Conservation (phyloP, 495 filamentous ascomycete genomes). For the Articulospora tetracladia region DNA sequence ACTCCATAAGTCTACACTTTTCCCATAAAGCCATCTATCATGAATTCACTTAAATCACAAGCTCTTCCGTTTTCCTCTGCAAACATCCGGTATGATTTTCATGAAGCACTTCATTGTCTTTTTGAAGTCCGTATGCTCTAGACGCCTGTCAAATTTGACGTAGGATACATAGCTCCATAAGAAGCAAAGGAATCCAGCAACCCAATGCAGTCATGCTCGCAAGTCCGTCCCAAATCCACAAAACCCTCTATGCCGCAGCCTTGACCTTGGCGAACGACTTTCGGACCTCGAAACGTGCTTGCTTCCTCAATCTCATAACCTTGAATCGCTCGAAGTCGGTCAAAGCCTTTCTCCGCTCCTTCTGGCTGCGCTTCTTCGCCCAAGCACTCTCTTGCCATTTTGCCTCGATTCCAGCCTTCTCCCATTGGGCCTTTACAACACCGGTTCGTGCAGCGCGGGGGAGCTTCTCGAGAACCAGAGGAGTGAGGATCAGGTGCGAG, state of each 20-base stretch:
- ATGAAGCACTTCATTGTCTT: slow-evolving; percentile 22
- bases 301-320: slow-evolving; percentile 96
- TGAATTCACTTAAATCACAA: not conserved
- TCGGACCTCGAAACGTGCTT: slow-evolving; percentile 93
- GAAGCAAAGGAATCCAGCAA: slow-evolving; percentile 32
- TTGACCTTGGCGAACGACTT: slow-evolving; percentile 60
- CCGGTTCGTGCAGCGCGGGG: slow-evolving; percentile 82
- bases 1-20: too few species aligned
- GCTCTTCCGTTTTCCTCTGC: not conserved
- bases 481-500: slow-evolving; percentile 79
- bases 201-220: slow-evolving; percentile 27
- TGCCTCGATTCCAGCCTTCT: slow-evolving; percentile 77
- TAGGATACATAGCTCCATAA: slow-evolving; percentile 28
- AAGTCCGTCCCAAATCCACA: slow-evolving; percentile 20
- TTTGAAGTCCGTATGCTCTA: slow-evolving; percentile 30
- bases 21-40: too few species aligned
- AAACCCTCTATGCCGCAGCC: slow-evolving; percentile 20
- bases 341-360: slow-evolving; percentile 80
- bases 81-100: not conserved
- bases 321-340: slow-evolving; percentile 99
- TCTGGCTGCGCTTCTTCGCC: slow-evolving; percentile 82
- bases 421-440: slow-evolving; percentile 79
- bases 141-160: slow-evolving; percentile 30
- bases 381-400: slow-evolving; percentile 86
- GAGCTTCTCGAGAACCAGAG: slow-evolving; percentile 82